Conservation (phyloP, 208 protist genomes). For the Trypanosoma theileri region DNA sequence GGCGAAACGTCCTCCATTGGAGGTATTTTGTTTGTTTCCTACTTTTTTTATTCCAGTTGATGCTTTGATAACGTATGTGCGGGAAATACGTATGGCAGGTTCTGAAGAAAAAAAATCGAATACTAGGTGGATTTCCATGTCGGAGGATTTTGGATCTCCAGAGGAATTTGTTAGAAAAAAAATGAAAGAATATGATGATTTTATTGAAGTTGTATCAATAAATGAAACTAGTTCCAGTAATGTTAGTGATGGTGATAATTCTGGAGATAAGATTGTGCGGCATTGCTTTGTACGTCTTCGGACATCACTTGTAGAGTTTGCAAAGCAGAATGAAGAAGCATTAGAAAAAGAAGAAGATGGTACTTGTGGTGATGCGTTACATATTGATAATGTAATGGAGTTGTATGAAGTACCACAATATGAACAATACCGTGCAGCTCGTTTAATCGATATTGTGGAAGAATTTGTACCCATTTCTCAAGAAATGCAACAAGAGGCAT, state of each 20-base stretch:
- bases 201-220: constrained; percentile 26
- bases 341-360: not conserved
- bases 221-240: constrained; percentile 2
- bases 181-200: constrained; percentile 19
- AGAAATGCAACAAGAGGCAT: constrained; percentile 40
- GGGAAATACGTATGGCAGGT: not conserved
- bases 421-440: constrained; percentile 80
- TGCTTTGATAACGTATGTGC: constrained; percentile 21
- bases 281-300: constrained; percentile 27
- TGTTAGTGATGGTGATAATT: not conserved
- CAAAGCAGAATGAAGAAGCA: not conserved
- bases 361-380: not conserved
- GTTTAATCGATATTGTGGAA: constrained; percentile 48
- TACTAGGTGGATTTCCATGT: not conserved
- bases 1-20: not conserved
- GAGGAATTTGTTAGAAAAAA: not conserved
- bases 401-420: constrained; percentile 59
- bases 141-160: too few species aligned
- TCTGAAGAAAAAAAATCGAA: not conserved
- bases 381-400: constrained; percentile 15
- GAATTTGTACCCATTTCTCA: constrained; percentile 37
- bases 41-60: constrained; percentile 57
- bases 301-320: not conserved
- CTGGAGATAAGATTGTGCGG: not conserved
- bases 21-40: constrained; percentile 44